Evolutionary conservation across 1,139 yeast species (phyloP), one percentile per base, ranked within the genome.

Genomic region (Protomyces inundatus): DNA sequence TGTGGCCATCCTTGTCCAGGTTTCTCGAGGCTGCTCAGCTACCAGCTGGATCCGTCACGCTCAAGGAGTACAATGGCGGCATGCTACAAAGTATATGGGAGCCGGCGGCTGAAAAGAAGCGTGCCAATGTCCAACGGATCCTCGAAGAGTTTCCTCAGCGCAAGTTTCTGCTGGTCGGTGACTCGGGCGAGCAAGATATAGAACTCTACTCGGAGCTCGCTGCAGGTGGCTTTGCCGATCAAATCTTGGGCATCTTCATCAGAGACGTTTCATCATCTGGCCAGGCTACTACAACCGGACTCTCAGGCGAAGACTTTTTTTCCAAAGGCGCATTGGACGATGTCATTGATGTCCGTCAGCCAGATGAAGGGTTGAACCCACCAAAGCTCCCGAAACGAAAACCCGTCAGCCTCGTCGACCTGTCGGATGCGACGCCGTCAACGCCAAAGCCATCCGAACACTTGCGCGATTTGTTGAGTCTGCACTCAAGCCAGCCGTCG

Each of bases 101-200:
- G 70, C 95, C 97, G 0, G 85, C 95, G 1, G 85, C 87, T 1
- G 90, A 90, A 62, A 82, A 95, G 65, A 95, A 95, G 74, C 81
- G 83, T 65, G 80, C 81, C 12, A 81, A 90, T 0, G 79, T 95
- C 61, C 77, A 80, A 55, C 80, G 82, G 66, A 82, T 93, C n/a
- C 70, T 90, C 36, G 74, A 75, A 1, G 97, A 91, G 71, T 91
- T 90, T 72, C 91, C 96, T 0, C 69, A 82, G 0, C 84, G 91
- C 68, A 84, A 82, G 70, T 93, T 93, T 72, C 80, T 93, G 30
- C 79, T 96, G 64, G 81, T 93, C 34, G 99, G 99, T 30, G 99
- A 95, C 73, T 87, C 97, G 1, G 98, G 98, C 1, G 98, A 95
- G 73, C 86, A 86, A 68, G 99, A 95, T 75, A 78, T 93, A 55